Percentiles rank a stretch among this genome's conserved stretches.
Conservation (phyloP, 768 basidiomycete species). For the Pulveroboletus frians region DNA sequence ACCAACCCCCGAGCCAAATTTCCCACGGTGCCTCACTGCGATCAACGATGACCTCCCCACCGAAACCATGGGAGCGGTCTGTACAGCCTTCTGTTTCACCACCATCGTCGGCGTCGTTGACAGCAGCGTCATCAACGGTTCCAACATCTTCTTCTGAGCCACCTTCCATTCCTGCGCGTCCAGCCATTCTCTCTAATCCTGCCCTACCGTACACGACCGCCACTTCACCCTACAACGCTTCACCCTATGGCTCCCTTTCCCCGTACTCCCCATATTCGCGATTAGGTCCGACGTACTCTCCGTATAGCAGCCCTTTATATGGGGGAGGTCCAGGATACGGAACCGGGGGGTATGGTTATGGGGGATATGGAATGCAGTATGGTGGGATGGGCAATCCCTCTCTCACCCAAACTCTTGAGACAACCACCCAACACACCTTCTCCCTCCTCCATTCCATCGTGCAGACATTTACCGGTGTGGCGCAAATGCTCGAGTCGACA, state of each 20-base stretch:
- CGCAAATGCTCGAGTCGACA: conserved; percentile 96
- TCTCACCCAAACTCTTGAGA: conserved; percentile 83
- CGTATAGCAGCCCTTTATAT: conserved; percentile 29
- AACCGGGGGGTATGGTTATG: conserved; percentile 41
- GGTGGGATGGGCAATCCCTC: conserved; percentile 46
- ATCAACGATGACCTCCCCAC: conserved; percentile 70
- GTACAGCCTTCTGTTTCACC: conserved; percentile 29
- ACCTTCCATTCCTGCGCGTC: conserved; percentile 59
- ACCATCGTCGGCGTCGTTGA: conserved; percentile 20
- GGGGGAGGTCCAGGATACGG: conserved; percentile 37
- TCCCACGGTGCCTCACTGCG: conserved; percentile 14
- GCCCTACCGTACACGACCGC: conserved; percentile 31
- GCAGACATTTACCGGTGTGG: conserved; percentile 88
- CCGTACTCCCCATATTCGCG: conserved; percentile 43
- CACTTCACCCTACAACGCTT: conserved; percentile 40
- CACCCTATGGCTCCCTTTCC: conserved; percentile 43
- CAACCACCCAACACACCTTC: conserved; percentile 89
- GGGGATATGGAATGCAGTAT: conserved; percentile 48
- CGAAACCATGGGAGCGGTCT: conserved; percentile 85
- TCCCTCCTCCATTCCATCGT: conserved; percentile 91
- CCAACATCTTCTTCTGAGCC: conserved; percentile 26
- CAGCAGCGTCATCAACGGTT: conserved; percentile 19
- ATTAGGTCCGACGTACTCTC: conserved; percentile 32
- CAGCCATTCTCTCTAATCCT: conserved; percentile 44
- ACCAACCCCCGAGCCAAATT: conserved; percentile 2